These are phyloP conservation scores for Delphinella strobiligena DNA, from an alignment of 2,329 filamentous ascomycete genomes.

Conservation along the genomic window DNA sequence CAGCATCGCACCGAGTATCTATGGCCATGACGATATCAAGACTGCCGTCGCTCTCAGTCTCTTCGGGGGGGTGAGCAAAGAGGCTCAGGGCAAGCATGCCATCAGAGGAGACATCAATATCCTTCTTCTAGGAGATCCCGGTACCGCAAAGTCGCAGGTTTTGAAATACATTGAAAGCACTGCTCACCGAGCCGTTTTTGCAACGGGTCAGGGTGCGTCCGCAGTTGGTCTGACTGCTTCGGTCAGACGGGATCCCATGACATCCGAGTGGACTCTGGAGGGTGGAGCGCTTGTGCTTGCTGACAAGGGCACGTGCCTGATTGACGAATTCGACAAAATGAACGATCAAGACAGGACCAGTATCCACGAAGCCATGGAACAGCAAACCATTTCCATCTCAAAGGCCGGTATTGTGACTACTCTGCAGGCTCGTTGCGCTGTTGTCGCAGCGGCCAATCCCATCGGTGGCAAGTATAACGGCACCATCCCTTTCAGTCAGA, in stretches of 20 bases:
- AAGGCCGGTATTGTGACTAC: conserved; percentile 98
- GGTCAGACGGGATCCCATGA: conserved; percentile 88
- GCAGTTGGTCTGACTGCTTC: conserved; percentile 96
- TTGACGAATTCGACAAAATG: conserved; percentile 99
- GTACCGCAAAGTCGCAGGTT: conserved; percentile 95
- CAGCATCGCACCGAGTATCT: conserved; percentile 94
- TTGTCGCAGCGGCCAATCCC: conserved; percentile 93
- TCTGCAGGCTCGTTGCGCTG: conserved; percentile 86
- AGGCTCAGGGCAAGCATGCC: conserved; percentile 74
- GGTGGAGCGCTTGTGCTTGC: conserved; percentile 91
- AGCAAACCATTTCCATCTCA: conserved; percentile 97
- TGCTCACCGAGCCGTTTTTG: conserved; percentile 91
- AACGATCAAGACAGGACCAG: conserved; percentile 97
- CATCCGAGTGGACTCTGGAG: conserved; percentile 94
- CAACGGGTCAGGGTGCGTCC: conserved; percentile 91
- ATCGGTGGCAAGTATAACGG: conserved; percentile 95
- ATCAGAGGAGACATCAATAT: conserved; percentile 98
- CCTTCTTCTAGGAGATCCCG: conserved; percentile 86
- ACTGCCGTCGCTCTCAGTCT: conserved; percentile 88
- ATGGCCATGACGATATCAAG: conserved; percentile 93
- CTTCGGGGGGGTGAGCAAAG: conserved; percentile 89
- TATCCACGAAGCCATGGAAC: conserved; percentile 99
- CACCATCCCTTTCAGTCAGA: conserved; percentile 88
- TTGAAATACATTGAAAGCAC: conserved; percentile 98
- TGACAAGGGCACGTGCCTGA: conserved; percentile 87